Conservation (phyloP, 352 stramenopile genomes). For the Phytophthora sp. region DNA sequence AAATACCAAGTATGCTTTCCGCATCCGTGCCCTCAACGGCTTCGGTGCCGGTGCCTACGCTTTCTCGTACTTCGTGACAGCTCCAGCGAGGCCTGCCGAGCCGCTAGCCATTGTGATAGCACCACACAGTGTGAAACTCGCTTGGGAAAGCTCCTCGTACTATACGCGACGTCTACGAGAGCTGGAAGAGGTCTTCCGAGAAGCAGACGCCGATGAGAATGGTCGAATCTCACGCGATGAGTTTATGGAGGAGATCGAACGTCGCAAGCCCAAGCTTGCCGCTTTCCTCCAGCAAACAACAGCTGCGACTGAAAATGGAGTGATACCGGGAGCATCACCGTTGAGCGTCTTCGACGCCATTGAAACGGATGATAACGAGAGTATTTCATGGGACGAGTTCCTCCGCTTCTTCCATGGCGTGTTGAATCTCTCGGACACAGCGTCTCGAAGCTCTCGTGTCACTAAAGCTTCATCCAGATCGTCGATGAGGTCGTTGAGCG, state of each 20-base stretch:
- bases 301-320: conserved; percentile 8
- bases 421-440: conserved; percentile 46
- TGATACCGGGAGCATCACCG: conserved; percentile 20
- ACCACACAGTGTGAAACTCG: conserved; percentile 74
- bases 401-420: conserved; percentile 74
- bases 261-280: conserved; percentile 72
- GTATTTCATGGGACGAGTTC: conserved; percentile 89
- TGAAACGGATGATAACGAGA: conserved; percentile 90
- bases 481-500: conserved; percentile 25
- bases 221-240: conserved; percentile 82
- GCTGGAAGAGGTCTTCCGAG: conserved; percentile 81
- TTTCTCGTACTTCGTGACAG: conserved; percentile 88
- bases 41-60: conserved; percentile 89
- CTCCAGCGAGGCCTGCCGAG: conserved; percentile 63
- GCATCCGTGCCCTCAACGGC: conserved; percentile 89
- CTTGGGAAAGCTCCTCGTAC: conserved; percentile 78
- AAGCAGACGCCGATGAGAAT: conserved; percentile 77
- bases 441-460: conserved; percentile 23
- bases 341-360: conserved; percentile 91
- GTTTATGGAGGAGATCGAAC: conserved; percentile 87
- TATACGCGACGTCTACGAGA: conserved; percentile 73
- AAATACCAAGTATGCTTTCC: conserved; percentile 92
- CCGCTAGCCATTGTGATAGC: conserved; percentile 72
- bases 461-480: conserved; percentile 21
- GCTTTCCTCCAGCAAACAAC: conserved; percentile 78